These are phyloP conservation scores for Anacardium occidentale DNA, from an alignment of 345 rosid species.

Conservation along the genomic window DNA sequence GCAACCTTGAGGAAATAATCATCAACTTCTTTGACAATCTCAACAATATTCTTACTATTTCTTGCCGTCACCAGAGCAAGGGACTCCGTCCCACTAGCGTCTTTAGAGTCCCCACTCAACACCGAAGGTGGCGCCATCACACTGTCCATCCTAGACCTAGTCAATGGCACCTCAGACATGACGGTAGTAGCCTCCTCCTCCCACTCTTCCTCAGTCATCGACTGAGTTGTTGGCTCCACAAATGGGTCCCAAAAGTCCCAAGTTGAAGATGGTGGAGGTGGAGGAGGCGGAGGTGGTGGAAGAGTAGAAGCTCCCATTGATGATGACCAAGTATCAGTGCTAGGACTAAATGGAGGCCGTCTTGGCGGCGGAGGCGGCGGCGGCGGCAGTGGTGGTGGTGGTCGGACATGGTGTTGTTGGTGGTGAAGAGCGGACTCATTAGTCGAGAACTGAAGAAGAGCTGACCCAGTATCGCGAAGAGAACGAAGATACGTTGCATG, in stretches of 20 bases:
- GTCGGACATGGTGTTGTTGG: constrained; percentile 35
- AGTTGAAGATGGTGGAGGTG: constrained; percentile 60
- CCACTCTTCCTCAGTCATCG: constrained; percentile 75
- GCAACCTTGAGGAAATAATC: constrained; percentile 86
- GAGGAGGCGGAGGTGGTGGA: constrained; percentile 60
- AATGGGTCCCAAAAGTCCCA: constrained; percentile 99
- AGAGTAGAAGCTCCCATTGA: constrained; percentile 47
- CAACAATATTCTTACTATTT: constrained; percentile 74
- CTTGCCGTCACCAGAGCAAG: constrained; percentile 83
- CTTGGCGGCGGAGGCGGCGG: constrained; percentile 37
- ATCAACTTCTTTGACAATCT: constrained; percentile 89
- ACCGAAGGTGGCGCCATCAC: constrained; percentile 48
- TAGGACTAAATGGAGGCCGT: constrained; percentile 69
- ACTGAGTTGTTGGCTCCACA: constrained; percentile 46
- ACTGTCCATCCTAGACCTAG: constrained; percentile 32
- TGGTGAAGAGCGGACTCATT: constrained; percentile 66
- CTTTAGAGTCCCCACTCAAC: constrained; percentile 67
- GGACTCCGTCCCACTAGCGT: constrained; percentile 48
- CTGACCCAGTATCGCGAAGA: constrained; percentile 75
- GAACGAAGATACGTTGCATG: constrained; percentile 91
- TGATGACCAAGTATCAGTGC: constrained; percentile 83
- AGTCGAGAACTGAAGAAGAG: constrained; percentile 71
- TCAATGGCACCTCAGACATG: constrained; percentile 35
- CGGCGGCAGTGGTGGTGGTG: constrained; percentile 20
- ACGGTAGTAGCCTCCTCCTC: constrained; percentile 49